A percentile compares a stretch with the other conserved stretches of the same genome.
Conservation (phyloP, 805 yeast species). For the Yarrowia deformans region DNA sequence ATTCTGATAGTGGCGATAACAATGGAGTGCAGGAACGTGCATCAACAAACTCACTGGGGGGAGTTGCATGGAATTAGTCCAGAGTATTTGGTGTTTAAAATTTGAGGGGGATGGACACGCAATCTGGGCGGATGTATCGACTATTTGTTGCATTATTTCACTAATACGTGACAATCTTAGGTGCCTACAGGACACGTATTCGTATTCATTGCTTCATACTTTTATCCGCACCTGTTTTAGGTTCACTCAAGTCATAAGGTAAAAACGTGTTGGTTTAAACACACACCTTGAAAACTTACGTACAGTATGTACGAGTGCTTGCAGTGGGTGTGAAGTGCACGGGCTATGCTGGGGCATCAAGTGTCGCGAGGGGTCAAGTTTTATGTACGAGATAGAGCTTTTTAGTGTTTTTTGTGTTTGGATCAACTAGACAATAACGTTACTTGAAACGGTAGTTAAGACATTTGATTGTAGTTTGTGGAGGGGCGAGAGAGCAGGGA, state of each 20-base stretch:
- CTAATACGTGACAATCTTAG: neutral
- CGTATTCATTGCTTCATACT: neutral
- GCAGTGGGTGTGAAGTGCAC: too few species aligned
- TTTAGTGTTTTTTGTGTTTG: neutral
- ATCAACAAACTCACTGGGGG: neutral
- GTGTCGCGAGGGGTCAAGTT: too few species aligned
- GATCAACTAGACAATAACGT: neutral
- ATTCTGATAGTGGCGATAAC: constrained; percentile 28
- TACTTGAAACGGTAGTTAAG: neutral
- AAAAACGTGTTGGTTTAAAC: too few species aligned
- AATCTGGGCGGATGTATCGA: neutral
- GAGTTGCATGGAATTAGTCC: neutral
- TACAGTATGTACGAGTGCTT: too few species aligned
- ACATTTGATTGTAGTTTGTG: neutral
- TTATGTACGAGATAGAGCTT: too few species aligned
- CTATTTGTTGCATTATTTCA: neutral
- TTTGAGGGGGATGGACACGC: neutral
- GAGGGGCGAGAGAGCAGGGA: neutral
- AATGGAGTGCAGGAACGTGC: constrained; percentile 30
- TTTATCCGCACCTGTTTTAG: constrained; percentile 5
- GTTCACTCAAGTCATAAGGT: neutral
- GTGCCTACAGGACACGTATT: neutral
- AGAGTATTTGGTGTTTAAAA: neutral
- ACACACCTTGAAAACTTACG: too few species aligned
- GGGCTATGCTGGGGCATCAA: neutral